phyloP scores from a whole-genome alignment of 2,329 filamentous ascomycete genomes.

The Fusarium graminum region DNA sequence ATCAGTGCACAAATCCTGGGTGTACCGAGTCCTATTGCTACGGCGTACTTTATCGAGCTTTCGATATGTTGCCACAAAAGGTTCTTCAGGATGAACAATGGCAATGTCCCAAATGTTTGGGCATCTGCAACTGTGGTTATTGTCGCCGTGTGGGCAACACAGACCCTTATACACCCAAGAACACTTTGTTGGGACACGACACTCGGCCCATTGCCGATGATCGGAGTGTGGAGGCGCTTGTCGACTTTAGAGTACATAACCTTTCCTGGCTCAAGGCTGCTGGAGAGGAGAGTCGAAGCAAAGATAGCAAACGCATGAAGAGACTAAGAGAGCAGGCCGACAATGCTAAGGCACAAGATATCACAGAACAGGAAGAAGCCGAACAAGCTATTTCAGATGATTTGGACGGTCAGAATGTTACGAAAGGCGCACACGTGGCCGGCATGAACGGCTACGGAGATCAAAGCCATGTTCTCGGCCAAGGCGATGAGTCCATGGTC shows the following conservation, averaged over 20 bases:
- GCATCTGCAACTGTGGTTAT: conserved; percentile 86
- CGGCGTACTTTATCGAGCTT: conserved; percentile 90
- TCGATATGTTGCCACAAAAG: conserved; percentile 87
- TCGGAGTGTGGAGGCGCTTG: conserved; percentile 88
- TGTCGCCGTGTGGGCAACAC: conserved; percentile 78
- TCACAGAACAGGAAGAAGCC: conserved; percentile 51
- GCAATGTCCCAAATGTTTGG: conserved; percentile 88
- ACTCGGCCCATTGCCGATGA: conserved; percentile 91
- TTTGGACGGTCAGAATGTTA: conserved; percentile 11
- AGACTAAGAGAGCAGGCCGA: conserved; percentile 68
- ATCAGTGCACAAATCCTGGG: conserved; percentile 76
- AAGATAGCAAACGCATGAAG: conserved; percentile 70
- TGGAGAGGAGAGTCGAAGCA: conserved; percentile 69
- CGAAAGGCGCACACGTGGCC: conserved; percentile 16
- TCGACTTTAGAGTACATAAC: conserved; percentile 93
- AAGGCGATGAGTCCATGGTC: conserved; percentile 25
- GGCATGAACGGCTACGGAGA: conserved; percentile 49
- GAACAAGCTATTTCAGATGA: conserved; percentile 42
- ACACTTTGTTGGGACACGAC: conserved; percentile 89
- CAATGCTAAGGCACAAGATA: conserved; percentile 67
- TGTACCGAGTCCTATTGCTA: conserved; percentile 90
- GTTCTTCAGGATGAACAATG: conserved; percentile 85
- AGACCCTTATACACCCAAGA: conserved; percentile 85
- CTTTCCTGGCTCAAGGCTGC: conserved; percentile 79
- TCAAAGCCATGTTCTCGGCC: conserved; percentile 52